Evolutionary conservation across 2,329 filamentous ascomycete species (phyloP).

Genomic region (Phaeosphaeriaceae sp.): DNA sequence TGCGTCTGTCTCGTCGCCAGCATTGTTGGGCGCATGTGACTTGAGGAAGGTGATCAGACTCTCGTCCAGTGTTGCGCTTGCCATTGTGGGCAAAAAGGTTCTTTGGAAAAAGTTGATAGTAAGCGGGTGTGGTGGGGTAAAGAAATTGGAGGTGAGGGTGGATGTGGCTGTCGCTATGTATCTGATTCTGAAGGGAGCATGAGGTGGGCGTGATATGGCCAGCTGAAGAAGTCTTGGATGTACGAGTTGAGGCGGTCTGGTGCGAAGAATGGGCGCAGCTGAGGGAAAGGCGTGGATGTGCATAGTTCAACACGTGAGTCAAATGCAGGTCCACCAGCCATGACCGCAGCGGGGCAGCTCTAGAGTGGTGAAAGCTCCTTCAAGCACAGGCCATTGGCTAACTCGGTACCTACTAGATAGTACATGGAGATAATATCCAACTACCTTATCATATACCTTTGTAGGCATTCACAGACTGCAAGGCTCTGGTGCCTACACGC

Average conservation of each 20-base stretch:
- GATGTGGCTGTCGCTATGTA: slow-evolving; percentile 18
- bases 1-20: slow-evolving; percentile 44
- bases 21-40: slow-evolving; percentile 47
- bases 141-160: slow-evolving; percentile 31
- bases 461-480: too few species aligned
- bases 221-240: slow-evolving; percentile 13
- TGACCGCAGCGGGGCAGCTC: slow-evolving; percentile 30
- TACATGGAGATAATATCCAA: slow-evolving; percentile 5
- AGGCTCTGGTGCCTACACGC: too few species aligned
- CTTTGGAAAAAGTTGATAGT: slow-evolving; percentile 39
- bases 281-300: slow-evolving; percentile 24
- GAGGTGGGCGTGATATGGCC: slow-evolving; percentile 5
- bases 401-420: too few species aligned
- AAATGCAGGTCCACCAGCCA: slow-evolving; percentile 27
- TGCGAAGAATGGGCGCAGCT: slow-evolving; percentile 29
- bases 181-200: slow-evolving; percentile 10
- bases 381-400: slow-evolving; percentile 26
- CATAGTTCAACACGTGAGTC: slow-evolving; percentile 40
- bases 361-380: slow-evolving; percentile 4
- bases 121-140: slow-evolving; percentile 40
- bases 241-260: slow-evolving; percentile 26
- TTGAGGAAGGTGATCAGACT: slow-evolving; percentile 44
- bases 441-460: too few species aligned
- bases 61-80: slow-evolving; percentile 44
- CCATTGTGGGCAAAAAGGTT: slow-evolving; percentile 40